Base-by-base conservation (phyloP, 305 asterid species). In the Fraxinus floribunda region DNA sequence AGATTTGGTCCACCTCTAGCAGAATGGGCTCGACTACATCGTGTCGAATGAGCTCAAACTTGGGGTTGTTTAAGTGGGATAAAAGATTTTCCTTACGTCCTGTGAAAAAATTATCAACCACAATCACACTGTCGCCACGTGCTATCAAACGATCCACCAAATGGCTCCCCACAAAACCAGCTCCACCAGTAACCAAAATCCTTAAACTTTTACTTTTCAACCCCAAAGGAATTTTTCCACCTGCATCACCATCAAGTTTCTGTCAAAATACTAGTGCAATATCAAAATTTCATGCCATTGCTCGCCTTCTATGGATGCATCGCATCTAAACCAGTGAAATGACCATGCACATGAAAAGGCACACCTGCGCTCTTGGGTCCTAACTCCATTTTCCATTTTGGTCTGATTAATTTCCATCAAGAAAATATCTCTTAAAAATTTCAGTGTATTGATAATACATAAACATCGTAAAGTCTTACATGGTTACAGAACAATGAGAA, bases 161-260 rank as follows among this genome's bases (percentile, higher is more conserved):
- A 86, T 94, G 98, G 90, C 98, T 93, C 80, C 98, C 98, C 0
- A 94, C 98, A 18, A 95, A 95, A 18, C 98, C 98, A 30, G 98
- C 97, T 78, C 98, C 98, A 10, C 98, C 98, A 0, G 98, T 92
- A 2, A 93, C 98, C 85, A 93, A 74, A 75, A 92, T 81, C 85
- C 97, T 86, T 88, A 90, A 55, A 20, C 88, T 81, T 79, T 91
- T 95, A 83, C 85, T 76, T 91, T 88, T 93, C 88, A 93, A 74
- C 36, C 93, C 94, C 82, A 92, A 60, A 5, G 97, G 97, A 32
- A 93, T 57, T 77, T 86, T 91, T 57, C 91, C 95, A 87, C 94
- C 98, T 92, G 82, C 86, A 86, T 76, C 84, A 24, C 8, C 20
- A 82, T 26, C 29, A 70, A 6, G 3, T 57, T 66, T 70, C 15